These are phyloP conservation scores for baker's yeast (Saccharomyces cerevisiae) DNA, from an alignment of 805 yeast species.

Conservation along the genomic window DNA sequence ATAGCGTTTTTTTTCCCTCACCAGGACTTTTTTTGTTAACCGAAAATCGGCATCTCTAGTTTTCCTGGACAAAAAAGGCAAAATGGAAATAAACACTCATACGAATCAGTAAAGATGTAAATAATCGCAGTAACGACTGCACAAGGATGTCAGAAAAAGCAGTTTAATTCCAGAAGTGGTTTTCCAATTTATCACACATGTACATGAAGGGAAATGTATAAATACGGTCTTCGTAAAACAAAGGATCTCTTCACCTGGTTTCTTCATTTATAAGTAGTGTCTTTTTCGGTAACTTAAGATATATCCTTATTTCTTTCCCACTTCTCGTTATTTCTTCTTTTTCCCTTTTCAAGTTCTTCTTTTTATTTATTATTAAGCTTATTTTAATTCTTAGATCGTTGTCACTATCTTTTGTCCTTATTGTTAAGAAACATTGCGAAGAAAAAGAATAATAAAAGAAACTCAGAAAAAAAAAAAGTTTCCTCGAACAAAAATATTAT, in stretches of 20 bases:
- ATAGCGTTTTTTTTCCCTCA: neutral
- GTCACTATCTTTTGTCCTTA: neutral
- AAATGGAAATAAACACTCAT: neutral
- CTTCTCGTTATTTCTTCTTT: neutral
- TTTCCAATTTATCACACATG: neutral
- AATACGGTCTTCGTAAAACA: neutral
- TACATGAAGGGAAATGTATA: neutral
- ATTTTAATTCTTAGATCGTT: neutral
- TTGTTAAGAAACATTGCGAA: neutral
- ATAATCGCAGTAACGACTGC: neutral
- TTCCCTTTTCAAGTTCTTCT: neutral
- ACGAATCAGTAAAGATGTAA: neutral
- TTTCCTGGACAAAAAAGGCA: neutral
- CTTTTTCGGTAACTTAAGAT: neutral
- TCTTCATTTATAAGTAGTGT: neutral
- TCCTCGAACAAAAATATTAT: neutral
- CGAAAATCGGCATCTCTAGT: neutral
- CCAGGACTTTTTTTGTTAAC: neutral
- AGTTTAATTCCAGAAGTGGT: neutral
- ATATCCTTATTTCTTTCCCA: neutral
- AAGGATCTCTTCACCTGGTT: neutral
- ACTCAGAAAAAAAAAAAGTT: neutral
- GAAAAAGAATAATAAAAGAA: neutral
- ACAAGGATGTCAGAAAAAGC: neutral
- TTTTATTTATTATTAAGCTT: neutral